phyloP scores from a whole-genome alignment of 2,329 filamentous ascomycete genomes.

The Rhexocercosporidium sp. region DNA sequence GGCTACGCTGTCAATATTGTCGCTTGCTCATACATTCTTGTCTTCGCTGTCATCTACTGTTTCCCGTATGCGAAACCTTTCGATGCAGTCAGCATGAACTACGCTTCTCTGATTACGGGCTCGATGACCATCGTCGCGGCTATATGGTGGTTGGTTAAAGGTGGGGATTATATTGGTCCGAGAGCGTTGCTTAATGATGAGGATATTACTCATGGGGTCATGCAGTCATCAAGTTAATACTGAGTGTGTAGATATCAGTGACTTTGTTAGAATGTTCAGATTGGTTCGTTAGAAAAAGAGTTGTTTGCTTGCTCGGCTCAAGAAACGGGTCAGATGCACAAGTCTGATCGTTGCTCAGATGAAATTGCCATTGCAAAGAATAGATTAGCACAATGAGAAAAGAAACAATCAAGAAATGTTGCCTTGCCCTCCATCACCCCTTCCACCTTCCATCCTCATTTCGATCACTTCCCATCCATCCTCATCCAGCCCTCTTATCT shows the following conservation, averaged over 20 bases:
- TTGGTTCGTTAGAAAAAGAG: too few species aligned
- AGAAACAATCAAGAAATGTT: neutral
- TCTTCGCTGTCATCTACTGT: constrained; percentile 68
- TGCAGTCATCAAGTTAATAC: neutral
- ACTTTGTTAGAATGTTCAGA: neutral
- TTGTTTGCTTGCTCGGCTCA: neutral
- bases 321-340: neutral
- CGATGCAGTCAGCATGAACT: constrained; percentile 58
- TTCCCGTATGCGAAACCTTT: constrained; percentile 58
- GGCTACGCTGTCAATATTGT: constrained; percentile 58
- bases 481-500: neutral
- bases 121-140: constrained; percentile 47
- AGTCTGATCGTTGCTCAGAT: neutral
- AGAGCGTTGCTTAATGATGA: constrained; percentile 21
- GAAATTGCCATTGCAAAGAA: neutral
- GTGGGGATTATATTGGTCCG: constrained; percentile 36
- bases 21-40: constrained; percentile 61
- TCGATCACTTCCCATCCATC: neutral
- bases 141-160: constrained; percentile 49
- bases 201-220: neutral
- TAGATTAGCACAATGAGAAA: neutral
- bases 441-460: neutral
- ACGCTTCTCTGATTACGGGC: constrained; percentile 51
- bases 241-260: neutral
- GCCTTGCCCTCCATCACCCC: too few species aligned